Base-by-base conservation (phyloP, 2,329 filamentous ascomycete genomes). In the Epichloe bromicola region DNA sequence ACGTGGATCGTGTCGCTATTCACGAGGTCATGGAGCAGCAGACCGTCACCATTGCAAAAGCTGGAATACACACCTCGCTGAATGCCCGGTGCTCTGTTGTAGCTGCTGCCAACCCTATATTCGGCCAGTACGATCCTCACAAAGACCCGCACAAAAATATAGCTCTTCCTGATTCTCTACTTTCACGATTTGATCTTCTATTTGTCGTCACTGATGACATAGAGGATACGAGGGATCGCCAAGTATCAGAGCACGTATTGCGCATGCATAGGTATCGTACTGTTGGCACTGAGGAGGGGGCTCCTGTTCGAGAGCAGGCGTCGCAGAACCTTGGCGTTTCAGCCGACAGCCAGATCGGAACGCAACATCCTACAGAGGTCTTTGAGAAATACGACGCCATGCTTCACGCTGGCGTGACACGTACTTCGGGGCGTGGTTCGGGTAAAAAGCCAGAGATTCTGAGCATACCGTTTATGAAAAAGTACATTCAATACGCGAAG, bases 1-100 rank as follows among this genome's bases (percentile, higher is more conserved):
- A 98, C 64, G 85, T 97, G 52, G 93, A 98, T 68, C 83, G 93
- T 65, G 93, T 98, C 4, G 93, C 93, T 45, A 98, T 98, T 60
- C 93, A 98, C 79, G 93, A 98, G 86, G 93, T 98, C 58, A 98
- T 98, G 93, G 93, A 98, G 70, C 93, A 98, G 71, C 93, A 98
- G 70, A 98, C 93, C 0, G 93, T 98, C 54, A 98, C 93, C 14
- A 98, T 98, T 62, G 93, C 93, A 49, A 98, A 98, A 71, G 93
- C 93, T 1, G 93, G 93, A 57, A 98, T 98, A 53, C 93, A 98
- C 69, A 98, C 93, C 0, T 95, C 90, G 3, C 75, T 98, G 54
- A 98, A 98, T 63, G 93, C 93, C 49, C 85, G 93, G 52, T 98
- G 93, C 71, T 95, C 89, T 68, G 93, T 98, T 55, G 80, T 98